phyloP scores from a whole-genome alignment of 78 protist species.

The Cavenderia fasciculata region DNA sequence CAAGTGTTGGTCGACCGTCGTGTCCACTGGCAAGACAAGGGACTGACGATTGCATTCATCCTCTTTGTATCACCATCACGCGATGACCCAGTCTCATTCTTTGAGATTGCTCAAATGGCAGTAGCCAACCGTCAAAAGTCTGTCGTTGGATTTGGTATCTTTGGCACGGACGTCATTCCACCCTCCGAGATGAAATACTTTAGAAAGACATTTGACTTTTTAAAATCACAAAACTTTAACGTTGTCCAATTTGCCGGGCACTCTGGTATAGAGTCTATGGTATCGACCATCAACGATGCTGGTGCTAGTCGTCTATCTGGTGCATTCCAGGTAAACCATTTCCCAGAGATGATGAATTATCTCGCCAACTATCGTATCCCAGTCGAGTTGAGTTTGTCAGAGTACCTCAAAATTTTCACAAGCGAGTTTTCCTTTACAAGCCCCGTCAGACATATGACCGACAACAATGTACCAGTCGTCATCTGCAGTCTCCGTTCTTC shows the following conservation, averaged over 20 bases:
- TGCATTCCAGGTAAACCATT: conserved; percentile 79
- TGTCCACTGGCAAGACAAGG: too few species aligned
- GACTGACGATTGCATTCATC: conserved; percentile 55
- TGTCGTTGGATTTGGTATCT: conserved; percentile 84
- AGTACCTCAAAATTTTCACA: conserved; percentile 53
- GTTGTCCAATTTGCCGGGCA: conserved; percentile 70
- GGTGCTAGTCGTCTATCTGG: conserved; percentile 84
- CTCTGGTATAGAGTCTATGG: conserved; percentile 49
- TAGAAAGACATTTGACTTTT: conserved; percentile 56
- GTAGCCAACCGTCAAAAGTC: not conserved
- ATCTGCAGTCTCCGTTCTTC: conserved; percentile 63
- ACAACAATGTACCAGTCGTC: conserved; percentile 70
- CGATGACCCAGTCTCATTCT: conserved; percentile 81
- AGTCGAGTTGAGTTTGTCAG: conserved; percentile 72
- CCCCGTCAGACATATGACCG: conserved; percentile 73
- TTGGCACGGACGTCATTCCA: conserved; percentile 45
- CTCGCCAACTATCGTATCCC: conserved; percentile 64
- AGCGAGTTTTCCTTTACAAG: conserved; percentile 65
- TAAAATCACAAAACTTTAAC: conserved; percentile 65
- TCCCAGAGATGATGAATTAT: conserved; percentile 69
- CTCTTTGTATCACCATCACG: conserved; percentile 16
- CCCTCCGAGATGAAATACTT: conserved; percentile 22
- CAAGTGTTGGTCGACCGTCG: too few species aligned
- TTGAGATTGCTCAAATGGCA: conserved; percentile 66
- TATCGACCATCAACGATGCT: conserved; percentile 48